Percentiles rank a stretch among this genome's conserved stretches.
Conservation (phyloP, 768 basidiomycete genomes). For the Lepiota brunneoincarnata region DNA sequence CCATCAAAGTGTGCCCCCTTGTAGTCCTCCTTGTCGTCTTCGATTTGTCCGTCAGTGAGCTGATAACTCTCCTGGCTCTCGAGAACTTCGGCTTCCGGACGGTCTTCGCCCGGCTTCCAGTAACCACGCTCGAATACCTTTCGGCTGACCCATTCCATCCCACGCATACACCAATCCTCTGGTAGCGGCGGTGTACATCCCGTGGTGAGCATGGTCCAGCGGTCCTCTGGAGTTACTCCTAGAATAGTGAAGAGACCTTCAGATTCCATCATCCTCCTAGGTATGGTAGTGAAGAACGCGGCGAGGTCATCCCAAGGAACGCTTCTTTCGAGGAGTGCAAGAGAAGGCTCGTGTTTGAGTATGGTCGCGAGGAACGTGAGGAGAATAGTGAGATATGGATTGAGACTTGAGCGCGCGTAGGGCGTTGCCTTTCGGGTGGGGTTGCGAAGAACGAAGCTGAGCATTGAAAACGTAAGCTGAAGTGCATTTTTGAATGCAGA, state of each 20-base stretch:
- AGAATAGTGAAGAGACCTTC: constrained; percentile 36
- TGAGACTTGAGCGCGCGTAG: constrained; percentile 55
- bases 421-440: constrained; percentile 60
- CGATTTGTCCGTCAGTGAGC: constrained; percentile 75
- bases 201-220: constrained; percentile 67
- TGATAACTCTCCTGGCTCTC: constrained; percentile 56
- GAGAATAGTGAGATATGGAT: constrained; percentile 84
- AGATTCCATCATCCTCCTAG: constrained; percentile 46
- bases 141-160: constrained; percentile 94
- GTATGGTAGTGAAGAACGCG: constrained; percentile 56
- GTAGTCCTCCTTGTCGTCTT: constrained; percentile 65
- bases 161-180: constrained; percentile 95
- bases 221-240: constrained; percentile 34
- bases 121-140: constrained; percentile 91
- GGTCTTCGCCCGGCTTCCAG: constrained; percentile 81
- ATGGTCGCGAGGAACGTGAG: constrained; percentile 88
- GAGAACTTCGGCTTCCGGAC: constrained; percentile 78
- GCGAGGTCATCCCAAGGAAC: constrained; percentile 85
- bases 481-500: constrained; percentile 71
- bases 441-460: constrained; percentile 66
- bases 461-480: constrained; percentile 75
- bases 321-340: constrained; percentile 64
- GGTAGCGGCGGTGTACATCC: constrained; percentile 71
- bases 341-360: constrained; percentile 59
- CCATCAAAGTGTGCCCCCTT: constrained; percentile 9